Evolutionary conservation across 106 monocot species (phyloP), one percentile per base, ranked within the genome.

Genomic region (Acanthochlamys bracteata): DNA sequence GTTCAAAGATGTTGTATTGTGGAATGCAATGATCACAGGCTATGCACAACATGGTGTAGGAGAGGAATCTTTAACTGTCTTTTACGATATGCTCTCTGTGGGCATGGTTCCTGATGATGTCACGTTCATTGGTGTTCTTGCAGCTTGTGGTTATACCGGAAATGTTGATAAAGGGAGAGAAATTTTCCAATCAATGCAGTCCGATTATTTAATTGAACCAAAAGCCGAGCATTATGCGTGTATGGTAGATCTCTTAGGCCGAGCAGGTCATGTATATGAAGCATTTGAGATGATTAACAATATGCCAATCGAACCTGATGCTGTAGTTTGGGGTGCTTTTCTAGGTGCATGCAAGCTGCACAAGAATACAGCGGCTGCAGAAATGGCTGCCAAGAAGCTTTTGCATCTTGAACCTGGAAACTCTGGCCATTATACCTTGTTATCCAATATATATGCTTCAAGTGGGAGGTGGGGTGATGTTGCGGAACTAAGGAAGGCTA

Each of bases 21-120:
- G 87, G 87, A 92, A 87, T 42, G 73, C 87, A 4, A 92, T 92
- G 87, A 87, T 92, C 53, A 82, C 87, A 43, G 92, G 79, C 1
- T 82, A 77, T 70, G 79, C 92, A 19, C 92, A 92, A 24, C 87
- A 92, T 78, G 92, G 92, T 4, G 52, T 82, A 1, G 92, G 82
- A 21, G 79, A 76, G n/a, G 77, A 84, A 27, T 78, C 87, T 65
- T 70, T 87, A 25, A 54, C 8, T 40, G 24, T 87, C n/a, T 92
- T 82, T 60, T 7, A 73, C 19, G 66, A 72, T 43, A 92, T 92
- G 87, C 23, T 39, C 17, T 15, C 24, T 7, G 55, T 11, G 21
- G 68, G 69, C 9, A 71, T 82, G 69, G 20, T 55, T 20, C 84
- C 82, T 24, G 84, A 87, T 71, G 84, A 84, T 19, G 74, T 92